These are phyloP conservation scores for Evernia prunastri DNA, from an alignment of 495 filamentous ascomycete species.

Conservation along the genomic window DNA sequence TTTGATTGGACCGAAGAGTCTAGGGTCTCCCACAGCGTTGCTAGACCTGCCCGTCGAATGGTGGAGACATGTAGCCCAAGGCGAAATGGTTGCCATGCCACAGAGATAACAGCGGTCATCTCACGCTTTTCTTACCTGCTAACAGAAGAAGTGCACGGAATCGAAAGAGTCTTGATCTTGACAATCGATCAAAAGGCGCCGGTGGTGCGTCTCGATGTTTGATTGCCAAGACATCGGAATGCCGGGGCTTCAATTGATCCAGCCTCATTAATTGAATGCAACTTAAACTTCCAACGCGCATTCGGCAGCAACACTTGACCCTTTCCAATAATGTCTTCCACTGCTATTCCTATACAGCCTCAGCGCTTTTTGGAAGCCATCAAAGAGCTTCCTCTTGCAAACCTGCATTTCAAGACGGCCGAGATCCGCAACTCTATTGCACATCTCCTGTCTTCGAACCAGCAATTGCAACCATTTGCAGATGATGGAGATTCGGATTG, in stretches of 20 bases:
- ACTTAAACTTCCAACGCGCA: too few relatives aligned
- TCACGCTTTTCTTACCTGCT: constrained; percentile 17
- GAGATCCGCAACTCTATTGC: constrained; percentile 78
- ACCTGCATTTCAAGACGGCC: constrained; percentile 70
- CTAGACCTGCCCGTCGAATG: background rate
- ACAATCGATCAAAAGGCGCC: too few relatives aligned
- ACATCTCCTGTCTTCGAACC: constrained; percentile 75
- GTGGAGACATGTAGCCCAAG: constrained; percentile 32
- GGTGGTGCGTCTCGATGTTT: too few relatives aligned
- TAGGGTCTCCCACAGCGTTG: constrained; percentile 2
- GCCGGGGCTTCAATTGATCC: too few relatives aligned
- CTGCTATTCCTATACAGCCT: constrained; percentile 52
- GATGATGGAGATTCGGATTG: constrained; percentile 58
- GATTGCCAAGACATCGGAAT: constrained; percentile 1
- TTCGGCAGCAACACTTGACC: background rate
- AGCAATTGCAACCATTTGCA: constrained; percentile 54
- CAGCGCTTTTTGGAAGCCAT: constrained; percentile 66
- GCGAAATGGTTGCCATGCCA: constrained; percentile 44
- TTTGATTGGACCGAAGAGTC: constrained; percentile 2
- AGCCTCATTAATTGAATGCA: background rate
- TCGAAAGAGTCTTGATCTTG: background rate
- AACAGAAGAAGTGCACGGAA: background rate
- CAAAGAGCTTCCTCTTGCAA: constrained; percentile 59
- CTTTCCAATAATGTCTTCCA: constrained; percentile 47
- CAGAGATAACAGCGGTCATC: constrained; percentile 45